Conservation (phyloP, 495 filamentous ascomycete species). For the Pseudomonodictys pantanalensis region DNA sequence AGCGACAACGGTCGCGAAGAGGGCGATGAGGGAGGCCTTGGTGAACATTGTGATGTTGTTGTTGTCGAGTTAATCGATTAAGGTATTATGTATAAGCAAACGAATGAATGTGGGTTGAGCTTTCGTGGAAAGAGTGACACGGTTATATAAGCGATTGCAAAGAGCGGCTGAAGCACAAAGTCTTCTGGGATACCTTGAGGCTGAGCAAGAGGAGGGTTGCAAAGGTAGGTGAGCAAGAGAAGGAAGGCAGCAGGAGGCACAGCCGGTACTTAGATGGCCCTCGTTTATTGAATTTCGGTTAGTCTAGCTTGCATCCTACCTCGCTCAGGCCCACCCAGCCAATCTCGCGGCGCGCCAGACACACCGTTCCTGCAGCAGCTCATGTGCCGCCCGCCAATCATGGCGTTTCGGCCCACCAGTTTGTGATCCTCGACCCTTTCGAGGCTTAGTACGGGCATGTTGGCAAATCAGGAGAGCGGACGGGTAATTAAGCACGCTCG, state of each 20-base stretch:
- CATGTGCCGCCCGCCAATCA: not conserved
- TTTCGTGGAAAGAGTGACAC: slow-evolving; percentile 15
- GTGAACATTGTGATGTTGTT: slow-evolving; percentile 28
- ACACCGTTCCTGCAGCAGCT: slow-evolving; percentile 27
- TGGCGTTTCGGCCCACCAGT: too few relatives aligned
- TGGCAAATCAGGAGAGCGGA: too few relatives aligned
- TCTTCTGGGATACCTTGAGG: slow-evolving; percentile 19
- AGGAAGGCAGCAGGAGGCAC: slow-evolving; percentile 14
- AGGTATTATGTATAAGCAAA: slow-evolving; percentile 21
- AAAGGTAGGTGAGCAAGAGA: slow-evolving; percentile 12
- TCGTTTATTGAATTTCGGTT: slow-evolving; percentile 13
- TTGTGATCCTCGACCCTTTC: too few relatives aligned
- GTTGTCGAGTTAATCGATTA: slow-evolving; percentile 16
- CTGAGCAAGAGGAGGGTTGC: slow-evolving; percentile 3
- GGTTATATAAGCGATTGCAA: slow-evolving; percentile 1
- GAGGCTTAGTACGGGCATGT: too few relatives aligned
- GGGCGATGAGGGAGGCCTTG: slow-evolving; percentile 47
- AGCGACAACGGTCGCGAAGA: slow-evolving; percentile 50
- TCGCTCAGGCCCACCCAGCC: not conserved
- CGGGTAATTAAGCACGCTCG: slow-evolving; percentile 13
- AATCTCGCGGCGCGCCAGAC: slow-evolving; percentile 8
- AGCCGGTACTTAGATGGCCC: not conserved
- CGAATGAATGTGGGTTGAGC: not conserved
- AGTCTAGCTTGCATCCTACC: not conserved
- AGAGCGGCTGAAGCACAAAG: slow-evolving; percentile 33